Evolutionary conservation across 2,329 filamentous ascomycete species (phyloP).

Genomic region (Calonectria hongkongensis): DNA sequence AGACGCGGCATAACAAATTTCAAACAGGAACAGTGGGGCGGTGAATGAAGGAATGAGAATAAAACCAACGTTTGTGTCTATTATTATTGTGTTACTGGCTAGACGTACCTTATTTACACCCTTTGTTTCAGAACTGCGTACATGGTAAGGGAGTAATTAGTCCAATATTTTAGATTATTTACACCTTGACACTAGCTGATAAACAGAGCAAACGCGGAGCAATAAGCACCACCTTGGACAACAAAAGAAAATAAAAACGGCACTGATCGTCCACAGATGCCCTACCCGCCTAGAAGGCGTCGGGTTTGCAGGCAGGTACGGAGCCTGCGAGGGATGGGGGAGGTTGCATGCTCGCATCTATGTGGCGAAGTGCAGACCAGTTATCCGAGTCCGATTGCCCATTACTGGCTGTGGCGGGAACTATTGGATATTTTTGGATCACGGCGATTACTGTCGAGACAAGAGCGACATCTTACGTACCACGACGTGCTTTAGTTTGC

Average conservation of each 20-base stretch:
- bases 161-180: no score
- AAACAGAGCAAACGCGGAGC: background rate
- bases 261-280: background rate
- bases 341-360: conserved; percentile 11
- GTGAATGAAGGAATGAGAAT: no score
- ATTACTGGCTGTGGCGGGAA: conserved; percentile 18
- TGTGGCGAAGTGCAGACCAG: conserved; percentile 28
- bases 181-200: background rate
- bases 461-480: conserved; percentile 20
- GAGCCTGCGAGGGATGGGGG: conserved; percentile 6
- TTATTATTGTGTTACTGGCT: no score
- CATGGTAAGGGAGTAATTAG: no score
- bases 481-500: conserved; percentile 11
- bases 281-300: background rate
- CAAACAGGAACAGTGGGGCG: no score
- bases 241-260: background rate
- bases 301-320: conserved; percentile 19
- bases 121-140: no score
- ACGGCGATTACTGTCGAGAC: conserved; percentile 8
- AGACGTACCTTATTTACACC: no score
- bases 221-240: background rate
- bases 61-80: no score
- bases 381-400: conserved; percentile 10
- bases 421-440: conserved; percentile 35
- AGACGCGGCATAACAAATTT: no score